Evolutionary conservation across 345 rosid genomes (phyloP), one percentile per base, ranked within the genome.

Genomic region (Nephelium lappaceum): DNA sequence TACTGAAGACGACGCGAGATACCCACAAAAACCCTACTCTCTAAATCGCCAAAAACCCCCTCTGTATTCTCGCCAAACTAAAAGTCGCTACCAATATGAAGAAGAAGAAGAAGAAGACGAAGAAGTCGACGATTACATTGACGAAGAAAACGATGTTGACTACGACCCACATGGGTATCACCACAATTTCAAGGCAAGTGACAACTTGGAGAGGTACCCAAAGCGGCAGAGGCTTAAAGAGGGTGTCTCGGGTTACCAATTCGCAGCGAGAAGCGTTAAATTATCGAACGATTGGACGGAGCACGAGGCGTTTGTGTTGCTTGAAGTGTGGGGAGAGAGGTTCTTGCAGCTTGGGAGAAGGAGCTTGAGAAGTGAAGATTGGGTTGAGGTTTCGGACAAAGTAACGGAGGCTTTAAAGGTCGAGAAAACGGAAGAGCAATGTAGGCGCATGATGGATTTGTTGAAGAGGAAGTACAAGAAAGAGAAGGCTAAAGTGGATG

Each of bases 261-360:
- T 81, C 3, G 84, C 69, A 1, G 77, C 88, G 0, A 73, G 78
- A 75, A 75, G 70, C 51, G 78, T 64, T 11, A 75, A 75, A 8
- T 15, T 75, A 31, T 64, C 78, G 5, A 43, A 27, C 61, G 78
- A 67, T 42, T 80, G 92, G 92, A 84, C 67, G 39, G 90, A 89
- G 62, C 80, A 81, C 41, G 85, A 81, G 68, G 82, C 85, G 7
- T 84, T 81, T 58, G 69, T 87, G 69, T 70, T 89, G 78, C 81
- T 89, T n/a, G 92, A 89, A 74, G 81, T 84, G 49, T 87, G 92
- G 92, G 92, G 92, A 4, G 89, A 89, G 70, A 86, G 82, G 82
- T 87, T 89, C 67, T 60, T 89, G 79, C 84, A 87, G 78, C 69
- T 83, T 64, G 90, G 89, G 16, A 83, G 92, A 82, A 87, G 81